A percentile compares a stretch with the other conserved stretches of the same genome.
Conservation (phyloP, 1,139 yeast genomes). For the Magnusiomyces suaveolens region DNA sequence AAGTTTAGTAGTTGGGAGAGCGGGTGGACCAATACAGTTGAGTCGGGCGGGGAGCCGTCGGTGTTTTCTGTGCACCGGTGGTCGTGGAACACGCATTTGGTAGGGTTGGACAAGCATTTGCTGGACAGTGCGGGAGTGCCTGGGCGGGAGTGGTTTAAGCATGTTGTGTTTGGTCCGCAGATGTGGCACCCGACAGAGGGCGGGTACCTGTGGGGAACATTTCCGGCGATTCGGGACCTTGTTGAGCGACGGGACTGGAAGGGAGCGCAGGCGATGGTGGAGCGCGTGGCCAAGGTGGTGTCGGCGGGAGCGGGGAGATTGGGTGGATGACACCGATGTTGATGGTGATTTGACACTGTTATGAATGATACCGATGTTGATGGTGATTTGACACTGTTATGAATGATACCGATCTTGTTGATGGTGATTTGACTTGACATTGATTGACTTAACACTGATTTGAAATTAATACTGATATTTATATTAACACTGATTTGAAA, state of each 20-base stretch:
- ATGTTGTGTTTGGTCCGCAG: constrained; percentile 63
- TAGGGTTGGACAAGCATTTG: constrained; percentile 48
- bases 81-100: constrained; percentile 67
- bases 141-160: constrained; percentile 57
- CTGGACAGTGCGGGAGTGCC: constrained; percentile 42
- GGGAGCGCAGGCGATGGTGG: constrained; percentile 39
- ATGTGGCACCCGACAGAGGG: constrained; percentile 43
- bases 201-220: constrained; percentile 48
- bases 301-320: not conserved
- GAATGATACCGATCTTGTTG: not conserved
- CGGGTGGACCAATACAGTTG: constrained; percentile 45
- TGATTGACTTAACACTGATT: no score
- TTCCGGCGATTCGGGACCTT: constrained; percentile 68
- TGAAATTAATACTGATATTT: no score
- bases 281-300: no score
- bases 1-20: constrained; percentile 38
- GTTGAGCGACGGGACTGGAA: constrained; percentile 42
- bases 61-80: constrained; percentile 60
- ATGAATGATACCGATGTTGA: not conserved
- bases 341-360: no score
- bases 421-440: no score
- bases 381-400: no score
- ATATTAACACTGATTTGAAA: no score
- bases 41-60: constrained; percentile 48
- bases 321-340: not conserved